Conservation (phyloP, 805 yeast species). For the Candida sakaeoensis region DNA sequence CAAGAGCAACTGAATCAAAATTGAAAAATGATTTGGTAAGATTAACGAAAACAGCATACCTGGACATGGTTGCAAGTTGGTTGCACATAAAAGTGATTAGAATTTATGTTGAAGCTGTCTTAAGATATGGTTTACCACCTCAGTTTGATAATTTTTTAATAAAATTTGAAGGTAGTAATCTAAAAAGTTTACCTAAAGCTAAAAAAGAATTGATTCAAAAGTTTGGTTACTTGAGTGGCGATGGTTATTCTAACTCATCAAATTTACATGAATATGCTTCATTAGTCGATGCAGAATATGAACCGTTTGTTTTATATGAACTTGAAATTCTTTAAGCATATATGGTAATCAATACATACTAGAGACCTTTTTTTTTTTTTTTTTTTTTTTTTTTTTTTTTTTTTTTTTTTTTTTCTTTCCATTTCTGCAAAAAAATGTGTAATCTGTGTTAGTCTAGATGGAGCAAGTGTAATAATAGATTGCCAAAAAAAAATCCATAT, state of each 20-base stretch:
- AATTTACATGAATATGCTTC: slow-evolving; percentile 85
- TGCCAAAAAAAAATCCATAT: too few species aligned
- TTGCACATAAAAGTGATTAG: slow-evolving; percentile 85
- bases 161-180: slow-evolving; percentile 36
- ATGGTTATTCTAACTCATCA: slow-evolving; percentile 71
- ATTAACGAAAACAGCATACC: slow-evolving; percentile 83
- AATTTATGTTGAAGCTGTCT: slow-evolving; percentile 85
- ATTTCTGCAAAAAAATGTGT: neutral
- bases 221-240: slow-evolving; percentile 90
- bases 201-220: slow-evolving; percentile 67
- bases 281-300: slow-evolving; percentile 90
- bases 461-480: too few species aligned
- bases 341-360: neutral
- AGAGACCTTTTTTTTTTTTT: neutral
- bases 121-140: slow-evolving; percentile 97
- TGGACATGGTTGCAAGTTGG: slow-evolving; percentile 84
- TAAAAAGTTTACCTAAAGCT: slow-evolving; percentile 47
- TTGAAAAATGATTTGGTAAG: slow-evolving; percentile 75
- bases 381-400: too few species aligned
- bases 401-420: too few species aligned
- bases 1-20: slow-evolving; percentile 69
- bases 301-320: slow-evolving; percentile 88
- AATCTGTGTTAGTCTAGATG: neutral
- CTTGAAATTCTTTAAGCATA: slow-evolving; percentile 27
- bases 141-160: slow-evolving; percentile 60